Percentiles rank a stretch among this genome's conserved stretches.
Evolutionary conservation across 495 filamentous ascomycete species (phyloP).

Genomic region (Monascus purpureus): DNA sequence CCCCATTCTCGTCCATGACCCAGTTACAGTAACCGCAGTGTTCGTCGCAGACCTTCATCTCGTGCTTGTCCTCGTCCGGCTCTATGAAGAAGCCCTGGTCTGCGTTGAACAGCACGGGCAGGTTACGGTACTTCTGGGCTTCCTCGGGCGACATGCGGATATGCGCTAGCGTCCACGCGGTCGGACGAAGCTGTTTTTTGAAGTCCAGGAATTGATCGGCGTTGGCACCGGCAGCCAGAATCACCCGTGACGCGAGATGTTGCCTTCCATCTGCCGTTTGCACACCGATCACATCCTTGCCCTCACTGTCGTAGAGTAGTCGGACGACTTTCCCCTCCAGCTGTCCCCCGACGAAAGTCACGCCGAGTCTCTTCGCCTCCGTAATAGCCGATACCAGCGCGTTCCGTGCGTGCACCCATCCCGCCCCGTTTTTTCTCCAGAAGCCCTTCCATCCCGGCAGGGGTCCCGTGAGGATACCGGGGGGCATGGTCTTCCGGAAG

Average conservation of each 20-base stretch:
- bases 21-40: constrained; percentile 42
- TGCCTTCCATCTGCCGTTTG: constrained; percentile 20
- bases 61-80: constrained; percentile 32
- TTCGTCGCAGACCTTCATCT: constrained; percentile 44
- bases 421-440: constrained; percentile 26
- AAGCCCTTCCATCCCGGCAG: constrained; percentile 39
- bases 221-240: constrained; percentile 35
- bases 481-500: constrained; percentile 37
- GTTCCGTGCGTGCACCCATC: constrained; percentile 36
- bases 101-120: constrained; percentile 38
- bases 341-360: constrained; percentile 25
- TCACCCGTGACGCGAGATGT: constrained; percentile 23
- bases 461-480: constrained; percentile 33
- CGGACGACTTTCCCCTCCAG: constrained; percentile 20
- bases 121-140: constrained; percentile 21
- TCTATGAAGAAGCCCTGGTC: constrained; percentile 43
- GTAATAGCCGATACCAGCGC: constrained; percentile 28
- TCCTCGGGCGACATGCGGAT: constrained; percentile 34
- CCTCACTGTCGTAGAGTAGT: constrained; percentile 14
- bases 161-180: constrained; percentile 38
- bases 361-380: constrained; percentile 31
- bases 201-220: constrained; percentile 34
- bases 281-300: constrained; percentile 22
- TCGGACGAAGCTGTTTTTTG: constrained; percentile 38
- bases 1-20: constrained; percentile 8